phyloP scores from a whole-genome alignment of 192 early-diverging fungal genomes.

The Pecoramyces ruminantium region DNA sequence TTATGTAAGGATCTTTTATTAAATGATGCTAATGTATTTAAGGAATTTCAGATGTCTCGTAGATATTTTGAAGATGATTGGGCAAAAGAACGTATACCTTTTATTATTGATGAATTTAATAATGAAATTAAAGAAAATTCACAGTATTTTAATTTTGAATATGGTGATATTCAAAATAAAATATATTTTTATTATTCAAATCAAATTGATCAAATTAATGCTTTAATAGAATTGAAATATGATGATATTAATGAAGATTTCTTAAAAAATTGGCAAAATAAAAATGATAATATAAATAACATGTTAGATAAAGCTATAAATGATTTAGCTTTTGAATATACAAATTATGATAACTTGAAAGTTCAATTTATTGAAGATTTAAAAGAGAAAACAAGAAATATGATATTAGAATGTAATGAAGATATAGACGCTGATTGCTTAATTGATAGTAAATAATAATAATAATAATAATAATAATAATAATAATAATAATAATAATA shows the following conservation, averaged over 20 bases:
- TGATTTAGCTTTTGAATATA: neutral
- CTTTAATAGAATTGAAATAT: neutral
- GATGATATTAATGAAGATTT: neutral
- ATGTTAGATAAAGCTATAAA: neutral
- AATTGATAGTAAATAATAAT: neutral
- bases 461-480: too few species aligned
- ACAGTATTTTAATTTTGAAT: neutral
- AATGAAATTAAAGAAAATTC: neutral
- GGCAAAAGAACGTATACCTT: neutral
- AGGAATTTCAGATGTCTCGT: neutral
- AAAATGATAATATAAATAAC: neutral
- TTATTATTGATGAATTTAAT: neutral
- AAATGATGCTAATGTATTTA: neutral
- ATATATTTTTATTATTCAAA: neutral
- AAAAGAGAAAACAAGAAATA: neutral
- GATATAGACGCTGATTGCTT: neutral
- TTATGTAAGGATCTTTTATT: neutral
- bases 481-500: too few species aligned
- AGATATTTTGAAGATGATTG: neutral
- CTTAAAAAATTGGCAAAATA: neutral
- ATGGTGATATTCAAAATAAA: neutral
- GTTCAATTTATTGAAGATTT: neutral
- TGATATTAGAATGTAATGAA: neutral
- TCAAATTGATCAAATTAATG: neutral
- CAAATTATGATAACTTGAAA: neutral